Evolutionary conservation across 257 asterid species (phyloP), one percentile per base, ranked within the genome.

Genomic region (Ilex aquifolium): DNA sequence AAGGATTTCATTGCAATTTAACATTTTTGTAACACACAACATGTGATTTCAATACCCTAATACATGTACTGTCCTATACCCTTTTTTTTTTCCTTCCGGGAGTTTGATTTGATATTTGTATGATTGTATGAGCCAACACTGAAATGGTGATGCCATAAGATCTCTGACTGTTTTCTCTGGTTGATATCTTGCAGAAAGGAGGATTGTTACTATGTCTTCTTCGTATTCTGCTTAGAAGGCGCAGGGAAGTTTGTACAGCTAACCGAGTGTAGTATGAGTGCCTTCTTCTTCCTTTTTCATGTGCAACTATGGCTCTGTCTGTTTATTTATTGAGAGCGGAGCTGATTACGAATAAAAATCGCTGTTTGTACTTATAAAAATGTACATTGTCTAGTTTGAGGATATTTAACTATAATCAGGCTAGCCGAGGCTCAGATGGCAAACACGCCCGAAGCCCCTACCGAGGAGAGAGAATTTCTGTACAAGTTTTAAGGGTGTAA

Each of bases 201-300:
- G 95, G 83, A 87, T 87, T 65, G 77, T 85, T 57, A 64, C 64
- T 68, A 75, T 80, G 72, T 75, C 87, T 44, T 75, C 80, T 44
- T 75, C 80, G 4, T 71, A 74, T 62, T 61, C 83, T 30, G 75
- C 72, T 56, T 27, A 73, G 63, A 67, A 71, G 83, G 48, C 13
- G 69, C 65, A 62, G 50, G 59, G 62, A 76, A 71, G 73, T 68
- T 40, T 80, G 92, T 87, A 77, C 88, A 80, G 90, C 88, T 84
- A 82, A 84, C 91, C 44, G 78, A 73, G 82, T 77, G 76, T 78
- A 74, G 84, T 69, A 61, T 55, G 81, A 67, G 77, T 70, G 65
- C 61, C 61, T 53, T 56, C 63, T 32, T 50, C 54, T n/a, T 59
- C 52, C 11, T 30, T 51, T 60, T 67, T 50, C 55, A 14, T 36